phyloP scores from a whole-genome alignment of 176 grass and related monocot genomes.

The Eleusine indica region DNA sequence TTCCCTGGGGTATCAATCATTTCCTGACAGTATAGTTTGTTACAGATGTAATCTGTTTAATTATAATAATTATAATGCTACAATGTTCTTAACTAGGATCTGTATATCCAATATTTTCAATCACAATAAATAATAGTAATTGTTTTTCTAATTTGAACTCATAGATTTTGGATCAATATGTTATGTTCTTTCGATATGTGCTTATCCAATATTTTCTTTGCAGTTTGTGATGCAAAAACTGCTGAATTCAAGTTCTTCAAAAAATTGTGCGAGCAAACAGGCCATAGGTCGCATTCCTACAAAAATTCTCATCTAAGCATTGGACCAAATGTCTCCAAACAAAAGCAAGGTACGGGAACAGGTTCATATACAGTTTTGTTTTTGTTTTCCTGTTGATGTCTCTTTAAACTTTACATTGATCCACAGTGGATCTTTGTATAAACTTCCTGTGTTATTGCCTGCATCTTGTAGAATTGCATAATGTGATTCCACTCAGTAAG shows the following conservation, averaged over 20 bases:
- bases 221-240: slow-evolving; percentile 59
- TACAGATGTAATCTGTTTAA: slow-evolving; percentile 3
- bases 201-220: slow-evolving; percentile 41
- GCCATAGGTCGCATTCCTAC: slow-evolving; percentile 37
- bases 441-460: slow-evolving; percentile 38
- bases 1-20: neutral
- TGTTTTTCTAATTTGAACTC: neutral
- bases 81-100: slow-evolving; percentile 7
- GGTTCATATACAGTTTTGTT: slow-evolving; percentile 21
- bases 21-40: slow-evolving; percentile 10
- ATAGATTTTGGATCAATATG: slow-evolving; percentile 18
- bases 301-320: slow-evolving; percentile 36
- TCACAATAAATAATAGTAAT: neutral
- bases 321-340: slow-evolving; percentile 37
- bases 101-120: slow-evolving; percentile 18
- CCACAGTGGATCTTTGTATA: slow-evolving; percentile 9
- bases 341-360: slow-evolving; percentile 15
- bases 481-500: slow-evolving; percentile 34
- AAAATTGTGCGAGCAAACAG: slow-evolving; percentile 61
- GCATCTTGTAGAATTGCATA: slow-evolving; percentile 51
- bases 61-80: neutral
- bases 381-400: neutral
- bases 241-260: slow-evolving; percentile 70
- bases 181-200: neutral
- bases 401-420: slow-evolving; percentile 34